Conservation (phyloP, 2,329 filamentous ascomycete species). For the Neonectria coccinea region DNA sequence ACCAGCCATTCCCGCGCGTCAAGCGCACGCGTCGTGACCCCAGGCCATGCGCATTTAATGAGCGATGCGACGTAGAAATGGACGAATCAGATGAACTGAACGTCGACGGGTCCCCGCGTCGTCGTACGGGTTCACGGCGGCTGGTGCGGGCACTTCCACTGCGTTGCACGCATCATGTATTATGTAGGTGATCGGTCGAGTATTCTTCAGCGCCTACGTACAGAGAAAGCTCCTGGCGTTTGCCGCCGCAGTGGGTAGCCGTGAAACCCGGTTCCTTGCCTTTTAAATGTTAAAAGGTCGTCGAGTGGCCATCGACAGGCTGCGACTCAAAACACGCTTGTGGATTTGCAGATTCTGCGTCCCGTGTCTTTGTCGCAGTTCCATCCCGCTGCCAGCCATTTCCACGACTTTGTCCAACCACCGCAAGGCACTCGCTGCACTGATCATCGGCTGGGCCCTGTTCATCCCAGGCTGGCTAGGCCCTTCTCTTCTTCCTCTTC, state of each 20-base stretch:
- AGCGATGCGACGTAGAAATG: not conserved
- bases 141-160: slow-evolving; percentile 13
- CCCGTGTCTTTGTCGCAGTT: slow-evolving; percentile 11
- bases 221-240: slow-evolving; percentile 1
- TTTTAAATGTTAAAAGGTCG: slow-evolving; percentile 15
- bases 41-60: not conserved
- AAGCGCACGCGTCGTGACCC: slow-evolving; percentile 1
- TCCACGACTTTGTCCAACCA: not conserved
- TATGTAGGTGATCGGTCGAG: not conserved
- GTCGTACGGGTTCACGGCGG: slow-evolving; percentile 21
- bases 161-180: not conserved
- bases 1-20: slow-evolving; percentile 17
- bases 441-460: slow-evolving; percentile 17
- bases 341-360: slow-evolving; percentile 1
- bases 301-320: not conserved
- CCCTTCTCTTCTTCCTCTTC: not conserved
- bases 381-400: not conserved
- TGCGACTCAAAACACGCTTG: not conserved
- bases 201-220: slow-evolving; percentile 10
- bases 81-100: not conserved
- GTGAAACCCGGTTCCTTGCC: slow-evolving; percentile 9
- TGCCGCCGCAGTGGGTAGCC: slow-evolving; percentile 17
- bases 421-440: not conserved
- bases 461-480: not conserved
- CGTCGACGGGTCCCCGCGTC: slow-evolving; percentile 2